Conservation (phyloP, 1,284 basidiomycete genomes). For the Marasmius fiardii region DNA sequence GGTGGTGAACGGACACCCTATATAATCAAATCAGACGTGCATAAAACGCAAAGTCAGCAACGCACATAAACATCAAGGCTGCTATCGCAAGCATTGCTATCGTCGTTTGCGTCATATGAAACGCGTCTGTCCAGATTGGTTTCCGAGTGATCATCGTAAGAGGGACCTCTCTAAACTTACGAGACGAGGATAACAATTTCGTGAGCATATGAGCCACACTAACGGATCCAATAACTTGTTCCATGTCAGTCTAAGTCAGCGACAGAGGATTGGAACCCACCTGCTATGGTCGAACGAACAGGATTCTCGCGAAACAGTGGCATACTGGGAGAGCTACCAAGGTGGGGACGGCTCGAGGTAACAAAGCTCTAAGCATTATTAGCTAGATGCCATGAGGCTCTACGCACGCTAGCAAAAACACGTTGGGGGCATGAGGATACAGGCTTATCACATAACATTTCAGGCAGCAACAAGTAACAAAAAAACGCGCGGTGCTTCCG, state of each 20-base stretch:
- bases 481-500: not conserved
- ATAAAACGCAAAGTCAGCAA: conserved; percentile 4
- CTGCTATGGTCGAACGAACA: conserved; percentile 33
- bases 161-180: conserved; percentile 28
- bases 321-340: conserved; percentile 21
- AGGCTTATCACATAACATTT: not conserved
- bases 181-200: conserved; percentile 37
- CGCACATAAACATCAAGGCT: conserved; percentile 63
- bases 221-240: conserved; percentile 31
- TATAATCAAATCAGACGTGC: conserved; percentile 11
- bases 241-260: conserved; percentile 2
- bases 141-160: conserved; percentile 1
- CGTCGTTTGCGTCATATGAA: conserved; percentile 69
- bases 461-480: not conserved
- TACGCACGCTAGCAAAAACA: not conserved
- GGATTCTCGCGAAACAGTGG: conserved; percentile 37
- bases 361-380: not conserved
- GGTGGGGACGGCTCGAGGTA: not conserved
- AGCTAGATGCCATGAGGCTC: not conserved
- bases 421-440: not conserved
- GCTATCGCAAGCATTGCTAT: conserved; percentile 64
- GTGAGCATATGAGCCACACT: conserved; percentile 34
- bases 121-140: conserved; percentile 53
- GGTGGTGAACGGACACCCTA: conserved; percentile 66
- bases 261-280: conserved; percentile 18